Evolutionary conservation across 176 grass and related monocot genomes (phyloP), one percentile per base, ranked within the genome.

Genomic region (Dactylis glomerata): DNA sequence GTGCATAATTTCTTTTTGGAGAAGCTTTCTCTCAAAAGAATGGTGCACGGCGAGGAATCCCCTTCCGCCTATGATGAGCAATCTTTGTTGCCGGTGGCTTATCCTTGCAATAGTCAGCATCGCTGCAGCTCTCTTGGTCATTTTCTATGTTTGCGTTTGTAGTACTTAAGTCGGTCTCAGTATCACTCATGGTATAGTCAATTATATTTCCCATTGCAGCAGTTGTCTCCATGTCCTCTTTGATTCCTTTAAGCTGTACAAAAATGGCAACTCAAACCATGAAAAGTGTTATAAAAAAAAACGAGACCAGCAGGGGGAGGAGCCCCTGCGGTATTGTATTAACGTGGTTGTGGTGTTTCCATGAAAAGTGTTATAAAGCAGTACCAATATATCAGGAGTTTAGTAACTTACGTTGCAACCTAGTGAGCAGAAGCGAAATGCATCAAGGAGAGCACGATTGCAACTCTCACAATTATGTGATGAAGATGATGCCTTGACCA

Each of bases 351-450:
- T n/a, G n/a, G n/a, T n/a, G n/a, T n/a, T n/a, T n/a, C 49, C 42
- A 34, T 64, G 19, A 34, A 30, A 54, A 52, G 11, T 2, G 16
- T 33, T 38, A 51, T 28, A 17, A 12, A 56, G 14, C 0, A 34
- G 6, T 65, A 16, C 12, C 2, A 31, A 63, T 63, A 16, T 31
- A 5, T 31, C 62, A 66, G 45, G 26, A 66, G 4, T 16, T 56
- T 44, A 37, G 15, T n/a, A 65, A 67, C 78, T 77, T 89, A 87
- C 93, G 52, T 92, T 90, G 70, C 93, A 95, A 11, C 90, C 85
- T 6, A 92, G 85, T 45, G 93, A 61, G 69, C 68, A 86, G 4
- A 82, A 87, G 15, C 59, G 59, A 11, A 68, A 87, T 15, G 58
- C 26, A 0, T 89, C 86, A 49, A 95, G 72, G 44, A 92, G 87